A percentile compares a stretch with the other conserved stretches of the same genome.
Evolutionary conservation across 192 early-diverging fungal genomes (phyloP).

Genomic region (Lobosporangium transversale): DNA sequence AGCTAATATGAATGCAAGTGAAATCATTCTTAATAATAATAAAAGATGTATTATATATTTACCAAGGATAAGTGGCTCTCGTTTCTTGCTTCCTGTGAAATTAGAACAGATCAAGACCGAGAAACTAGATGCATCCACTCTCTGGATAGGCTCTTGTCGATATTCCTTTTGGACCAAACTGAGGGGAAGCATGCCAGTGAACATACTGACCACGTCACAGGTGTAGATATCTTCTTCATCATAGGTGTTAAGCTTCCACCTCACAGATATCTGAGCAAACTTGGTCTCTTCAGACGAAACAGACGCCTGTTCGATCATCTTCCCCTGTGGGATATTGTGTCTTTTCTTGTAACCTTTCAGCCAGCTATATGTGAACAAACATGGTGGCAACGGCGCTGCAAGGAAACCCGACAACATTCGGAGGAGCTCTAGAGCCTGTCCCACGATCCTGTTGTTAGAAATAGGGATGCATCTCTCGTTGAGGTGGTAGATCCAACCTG

Average conservation of each 20-base stretch:
- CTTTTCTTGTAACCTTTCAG: constrained; percentile 7
- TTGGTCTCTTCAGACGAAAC: neutral
- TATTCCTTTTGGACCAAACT: neutral
- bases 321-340: neutral
- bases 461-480: neutral
- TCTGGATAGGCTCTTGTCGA: neutral
- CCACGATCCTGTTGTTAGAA: constrained; percentile 1
- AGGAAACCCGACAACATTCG: neutral
- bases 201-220: constrained; percentile 2
- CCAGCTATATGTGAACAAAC: constrained; percentile 6
- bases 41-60: no score
- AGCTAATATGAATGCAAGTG: no score
- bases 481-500: neutral
- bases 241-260: neutral
- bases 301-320: no score
- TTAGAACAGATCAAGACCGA: neutral
- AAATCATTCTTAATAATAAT: no score
- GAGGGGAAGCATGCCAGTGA: neutral
- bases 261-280: neutral
- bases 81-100: neutral
- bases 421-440: constrained; percentile 4
- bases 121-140: neutral
- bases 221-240: neutral
- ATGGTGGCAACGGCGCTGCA: neutral
- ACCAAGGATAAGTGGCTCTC: constrained; percentile 6